These are phyloP conservation scores for Botrytis deweyae DNA, from an alignment of 2,329 filamentous ascomycete genomes.

Conservation along the genomic window DNA sequence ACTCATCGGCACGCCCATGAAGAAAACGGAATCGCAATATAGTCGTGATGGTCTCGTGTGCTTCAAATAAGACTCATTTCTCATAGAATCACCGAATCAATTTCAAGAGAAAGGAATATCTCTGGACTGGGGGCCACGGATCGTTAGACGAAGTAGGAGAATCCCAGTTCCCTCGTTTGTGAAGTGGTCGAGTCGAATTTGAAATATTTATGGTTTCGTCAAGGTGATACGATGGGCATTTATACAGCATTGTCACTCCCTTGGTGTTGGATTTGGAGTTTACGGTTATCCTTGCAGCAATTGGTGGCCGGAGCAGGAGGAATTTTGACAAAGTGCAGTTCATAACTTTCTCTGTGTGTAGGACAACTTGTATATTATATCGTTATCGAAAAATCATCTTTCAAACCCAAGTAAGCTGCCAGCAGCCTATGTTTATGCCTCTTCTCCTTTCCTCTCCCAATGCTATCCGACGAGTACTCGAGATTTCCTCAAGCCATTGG, in stretches of 20 bases:
- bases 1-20: background rate
- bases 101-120: background rate
- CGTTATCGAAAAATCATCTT: background rate
- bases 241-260: conserved; percentile 9
- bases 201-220: background rate
- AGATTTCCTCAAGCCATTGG: background rate
- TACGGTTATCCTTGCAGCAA: background rate
- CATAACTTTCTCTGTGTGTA: background rate
- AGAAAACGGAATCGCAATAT: background rate
- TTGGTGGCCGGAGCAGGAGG: background rate
- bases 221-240: background rate
- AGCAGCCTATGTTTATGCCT: background rate
- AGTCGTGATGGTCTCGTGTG: background rate
- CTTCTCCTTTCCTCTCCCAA: background rate
- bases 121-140: background rate
- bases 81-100: background rate
- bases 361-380: background rate
- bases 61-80: too few relatives aligned
- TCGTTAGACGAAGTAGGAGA: background rate
- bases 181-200: background rate
- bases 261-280: background rate
- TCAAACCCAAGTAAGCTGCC: background rate
- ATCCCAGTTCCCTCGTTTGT: background rate
- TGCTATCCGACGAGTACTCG: background rate
- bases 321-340: background rate